Conservation (phyloP, 2,329 filamentous ascomycete genomes). For the Davidsoniella neocaledoniae region DNA sequence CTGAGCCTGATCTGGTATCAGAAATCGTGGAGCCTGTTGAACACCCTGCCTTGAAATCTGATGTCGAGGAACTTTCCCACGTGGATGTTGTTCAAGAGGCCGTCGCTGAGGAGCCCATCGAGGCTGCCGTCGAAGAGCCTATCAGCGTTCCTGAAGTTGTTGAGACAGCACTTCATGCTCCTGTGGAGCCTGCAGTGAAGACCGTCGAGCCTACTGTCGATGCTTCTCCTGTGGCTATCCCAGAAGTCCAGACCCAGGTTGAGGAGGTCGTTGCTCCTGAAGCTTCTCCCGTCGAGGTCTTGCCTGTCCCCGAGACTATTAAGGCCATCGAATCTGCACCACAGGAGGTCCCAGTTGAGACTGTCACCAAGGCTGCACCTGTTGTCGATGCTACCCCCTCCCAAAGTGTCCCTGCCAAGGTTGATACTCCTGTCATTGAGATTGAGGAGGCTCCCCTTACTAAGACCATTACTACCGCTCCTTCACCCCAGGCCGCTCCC, state of each 20-base stretch:
- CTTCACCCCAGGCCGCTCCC: neutral
- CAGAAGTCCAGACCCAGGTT: neutral
- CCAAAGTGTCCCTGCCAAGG: neutral
- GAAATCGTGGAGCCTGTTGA: neutral
- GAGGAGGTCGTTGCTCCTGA: neutral
- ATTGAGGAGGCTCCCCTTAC: neutral
- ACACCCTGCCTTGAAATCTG: neutral
- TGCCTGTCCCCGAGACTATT: neutral
- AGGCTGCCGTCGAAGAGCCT: neutral
- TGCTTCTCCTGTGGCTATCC: too few species aligned
- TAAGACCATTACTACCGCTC: neutral
- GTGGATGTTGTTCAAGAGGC: neutral
- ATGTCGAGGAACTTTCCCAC: neutral
- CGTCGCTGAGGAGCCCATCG: neutral
- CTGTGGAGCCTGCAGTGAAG: neutral
- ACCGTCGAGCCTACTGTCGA: neutral
- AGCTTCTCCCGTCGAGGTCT: neutral
- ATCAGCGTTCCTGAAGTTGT: neutral
- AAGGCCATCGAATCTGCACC: neutral
- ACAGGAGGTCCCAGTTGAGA: neutral
- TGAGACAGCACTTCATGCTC: neutral
- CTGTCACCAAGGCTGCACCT: neutral
- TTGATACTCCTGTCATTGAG: neutral
- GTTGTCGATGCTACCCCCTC: neutral
- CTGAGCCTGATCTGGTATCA: neutral